Evolutionary conservation across 805 yeast genomes (phyloP).

Genomic region (Wickerhamiella occidentalis): DNA sequence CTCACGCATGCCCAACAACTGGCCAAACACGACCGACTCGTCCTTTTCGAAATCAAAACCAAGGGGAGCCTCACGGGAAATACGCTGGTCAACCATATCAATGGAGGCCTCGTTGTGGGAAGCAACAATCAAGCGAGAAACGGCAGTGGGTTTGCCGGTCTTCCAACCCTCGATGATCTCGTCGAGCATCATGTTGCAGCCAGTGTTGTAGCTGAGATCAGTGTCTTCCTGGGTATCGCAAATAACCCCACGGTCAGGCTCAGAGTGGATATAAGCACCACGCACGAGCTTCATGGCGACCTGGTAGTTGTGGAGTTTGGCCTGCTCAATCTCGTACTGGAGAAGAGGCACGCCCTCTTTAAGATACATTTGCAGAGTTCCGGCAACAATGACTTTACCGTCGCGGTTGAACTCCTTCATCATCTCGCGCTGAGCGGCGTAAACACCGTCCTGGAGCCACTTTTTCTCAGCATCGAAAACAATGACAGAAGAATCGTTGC

Average conservation of each 20-base stretch:
- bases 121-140: constrained; percentile 59
- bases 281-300: constrained; percentile 83
- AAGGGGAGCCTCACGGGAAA: constrained; percentile 29
- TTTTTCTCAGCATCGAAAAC: constrained; percentile 79
- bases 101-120: constrained; percentile 80
- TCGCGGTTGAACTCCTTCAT: constrained; percentile 58
- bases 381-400: constrained; percentile 55
- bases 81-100: constrained; percentile 49
- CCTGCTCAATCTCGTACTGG: constrained; percentile 50
- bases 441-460: constrained; percentile 82
- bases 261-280: constrained; percentile 92
- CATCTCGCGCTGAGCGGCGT: constrained; percentile 73
- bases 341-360: constrained; percentile 55
- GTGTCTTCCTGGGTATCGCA: constrained; percentile 68
- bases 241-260: constrained; percentile 60
- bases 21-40: constrained; percentile 61
- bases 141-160: constrained; percentile 46
- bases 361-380: constrained; percentile 88
- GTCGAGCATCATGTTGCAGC: constrained; percentile 49
- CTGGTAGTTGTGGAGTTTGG: constrained; percentile 47
- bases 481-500: constrained; percentile 46
- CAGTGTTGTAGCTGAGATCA: constrained; percentile 63
- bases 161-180: constrained; percentile 37
- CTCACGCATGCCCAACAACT: constrained; percentile 92
- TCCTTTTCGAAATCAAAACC: constrained; percentile 22